A percentile compares a stretch with the other conserved stretches of the same genome.
These are phyloP conservation scores for Glycine tomentella DNA, from an alignment of 306 rosid genomes.

Conservation along the genomic window DNA sequence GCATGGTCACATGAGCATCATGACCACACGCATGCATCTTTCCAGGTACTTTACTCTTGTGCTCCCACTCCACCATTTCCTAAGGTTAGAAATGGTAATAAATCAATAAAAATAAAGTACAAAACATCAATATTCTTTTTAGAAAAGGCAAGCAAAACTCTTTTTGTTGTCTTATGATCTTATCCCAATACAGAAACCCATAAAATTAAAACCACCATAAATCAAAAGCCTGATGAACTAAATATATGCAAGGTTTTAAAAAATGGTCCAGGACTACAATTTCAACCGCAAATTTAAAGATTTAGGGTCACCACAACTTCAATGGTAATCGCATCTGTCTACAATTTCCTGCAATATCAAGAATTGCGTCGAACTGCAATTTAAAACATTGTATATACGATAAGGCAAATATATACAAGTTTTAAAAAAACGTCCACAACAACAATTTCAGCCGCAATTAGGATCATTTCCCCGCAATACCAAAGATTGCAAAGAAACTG, in stretches of 20 bases:
- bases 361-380: too few species aligned
- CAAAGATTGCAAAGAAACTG: neutral
- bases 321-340: too few species aligned
- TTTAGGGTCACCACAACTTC: too few species aligned
- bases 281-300: too few species aligned
- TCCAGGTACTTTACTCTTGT: constrained; percentile 82
- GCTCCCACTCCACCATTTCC: constrained; percentile 98
- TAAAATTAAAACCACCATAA: neutral
- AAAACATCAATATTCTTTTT: neutral
- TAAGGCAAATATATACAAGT: too few species aligned
- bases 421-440: too few species aligned
- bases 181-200: neutral
- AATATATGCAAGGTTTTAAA: too few species aligned
- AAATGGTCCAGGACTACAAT: too few species aligned
- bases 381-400: too few species aligned
- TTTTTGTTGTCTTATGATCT: neutral
- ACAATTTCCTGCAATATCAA: too few species aligned
- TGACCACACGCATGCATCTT: constrained; percentile 99
- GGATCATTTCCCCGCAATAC: neutral
- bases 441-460: too few species aligned
- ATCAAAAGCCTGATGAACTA: neutral
- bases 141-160: neutral
- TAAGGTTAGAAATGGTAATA: constrained; percentile 17
- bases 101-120: neutral
- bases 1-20: constrained; percentile 93